Base-by-base conservation (phyloP, 352 stramenopile species). In the Globisporangium yorkense region DNA sequence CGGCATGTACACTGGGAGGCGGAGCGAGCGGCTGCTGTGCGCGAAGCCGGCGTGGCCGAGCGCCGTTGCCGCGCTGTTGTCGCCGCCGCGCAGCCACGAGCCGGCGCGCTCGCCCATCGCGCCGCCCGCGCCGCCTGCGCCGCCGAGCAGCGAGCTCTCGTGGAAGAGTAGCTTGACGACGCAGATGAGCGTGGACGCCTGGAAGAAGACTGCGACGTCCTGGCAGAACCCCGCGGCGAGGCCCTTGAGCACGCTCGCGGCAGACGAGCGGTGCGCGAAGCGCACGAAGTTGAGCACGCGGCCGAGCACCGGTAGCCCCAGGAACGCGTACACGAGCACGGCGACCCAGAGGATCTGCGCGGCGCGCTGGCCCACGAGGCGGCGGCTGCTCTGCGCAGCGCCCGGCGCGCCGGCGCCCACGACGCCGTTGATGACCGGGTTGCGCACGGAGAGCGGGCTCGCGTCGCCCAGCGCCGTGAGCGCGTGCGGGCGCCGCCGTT, bases 161-260 rank as follows among this genome's bases (percentile, higher is more conserved):
- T 87, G 73, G 27, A 87, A 66, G 41, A 87, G 64, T 35, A 85
- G 63, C 59, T 89, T 89, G 16, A 87, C 75, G 20, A 89, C 53
- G 59, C 76, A 84, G 43, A 89, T 84, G 47, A 82, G 66, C 2
- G 80, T 89, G 16, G 73, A 75, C 0, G 77, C 68, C 50, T 89
- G 80, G 24, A 81, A 61, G 39, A 89, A 87, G 37, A 87, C 72
- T 2, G 80, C 80, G 40, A 87, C 56, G 54, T 89, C 80, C 46
- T 89, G 77, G 33, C 76, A 58, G 39, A 81, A 51, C 0, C 80
- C 80, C 1, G 66, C 75, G 12, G 74, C 10, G 37, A 89, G 61
- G 1, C 73, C 74, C 46, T 82, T 72, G 1, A 83, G 0, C 45
- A 89, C 79, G 49, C 65, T 83, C 5, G 55, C 20, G 6, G 57